Evolutionary conservation across 176 grass and related monocot genomes (phyloP).

Genomic region (Ensete glaucum): DNA sequence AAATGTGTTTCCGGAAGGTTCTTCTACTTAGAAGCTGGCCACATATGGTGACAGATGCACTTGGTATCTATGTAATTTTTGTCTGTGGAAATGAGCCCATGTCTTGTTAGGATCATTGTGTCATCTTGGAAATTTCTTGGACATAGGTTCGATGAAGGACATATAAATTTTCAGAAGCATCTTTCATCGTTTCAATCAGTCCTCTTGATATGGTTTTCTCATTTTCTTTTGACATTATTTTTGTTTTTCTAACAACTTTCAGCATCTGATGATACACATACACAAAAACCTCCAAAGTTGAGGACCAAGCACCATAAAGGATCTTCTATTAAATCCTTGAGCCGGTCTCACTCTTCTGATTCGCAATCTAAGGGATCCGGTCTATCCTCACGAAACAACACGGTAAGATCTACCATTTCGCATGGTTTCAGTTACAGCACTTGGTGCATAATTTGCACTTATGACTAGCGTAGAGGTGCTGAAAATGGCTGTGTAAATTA

Average conservation of each 20-base stretch:
- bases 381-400: conserved; percentile 37
- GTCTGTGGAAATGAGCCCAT: no score
- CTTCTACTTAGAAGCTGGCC: background rate
- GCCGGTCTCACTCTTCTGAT: conserved; percentile 55
- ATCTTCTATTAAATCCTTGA: conserved; percentile 50
- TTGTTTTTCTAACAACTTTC: background rate
- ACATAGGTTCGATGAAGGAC: no score
- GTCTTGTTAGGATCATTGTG: no score
- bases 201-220: background rate
- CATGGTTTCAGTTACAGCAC: background rate
- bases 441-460: background rate
- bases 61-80: no score
- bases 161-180: background rate
- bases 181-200: background rate
- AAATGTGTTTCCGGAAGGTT: background rate
- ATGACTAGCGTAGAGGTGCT: background rate
- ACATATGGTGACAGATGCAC: no score
- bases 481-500: background rate
- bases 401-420: conserved; percentile 19
- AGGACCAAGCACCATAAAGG: conserved; percentile 48
- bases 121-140: no score
- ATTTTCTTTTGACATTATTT: background rate
- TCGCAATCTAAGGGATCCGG: conserved; percentile 55
- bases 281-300: conserved; percentile 46
- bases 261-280: conserved; percentile 44